These are phyloP conservation scores for Shiraia sp. DNA, from an alignment of 2,329 filamentous ascomycete species.

Conservation along the genomic window DNA sequence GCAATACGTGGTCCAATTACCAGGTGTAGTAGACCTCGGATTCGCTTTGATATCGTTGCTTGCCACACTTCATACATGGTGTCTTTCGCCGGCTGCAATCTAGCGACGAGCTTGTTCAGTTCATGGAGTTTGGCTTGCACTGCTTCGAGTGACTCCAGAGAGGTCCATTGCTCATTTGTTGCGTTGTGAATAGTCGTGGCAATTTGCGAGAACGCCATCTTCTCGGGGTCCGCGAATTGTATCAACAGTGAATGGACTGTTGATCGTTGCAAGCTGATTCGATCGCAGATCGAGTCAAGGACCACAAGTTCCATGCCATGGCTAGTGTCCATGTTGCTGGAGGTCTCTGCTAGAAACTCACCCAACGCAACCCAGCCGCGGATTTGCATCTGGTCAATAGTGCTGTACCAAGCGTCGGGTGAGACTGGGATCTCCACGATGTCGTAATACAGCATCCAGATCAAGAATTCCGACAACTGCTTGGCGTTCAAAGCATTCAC, in stretches of 20 bases:
- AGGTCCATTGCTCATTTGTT: background rate
- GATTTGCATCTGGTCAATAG: constrained; percentile 19
- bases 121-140: constrained; percentile 11
- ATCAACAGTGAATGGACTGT: constrained; percentile 13
- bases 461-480: constrained; percentile 24
- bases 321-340: background rate
- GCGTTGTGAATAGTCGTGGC: constrained; percentile 3
- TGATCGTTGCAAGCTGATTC: constrained; percentile 7
- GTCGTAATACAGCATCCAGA: constrained; percentile 30
- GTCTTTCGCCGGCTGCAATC: constrained; percentile 10
- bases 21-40: constrained; percentile 5
- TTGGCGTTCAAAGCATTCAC: constrained; percentile 14
- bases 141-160: constrained; percentile 9
- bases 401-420: constrained; percentile 18
- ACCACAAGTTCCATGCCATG: constrained; percentile 19
- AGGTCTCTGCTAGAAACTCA: constrained; percentile 4
- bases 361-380: constrained; percentile 28
- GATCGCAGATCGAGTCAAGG: constrained; percentile 22
- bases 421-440: constrained; percentile 21
- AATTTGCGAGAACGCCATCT: constrained; percentile 19
- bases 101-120: constrained; percentile 4
- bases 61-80: constrained; percentile 12
- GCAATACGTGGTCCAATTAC: constrained; percentile 13
- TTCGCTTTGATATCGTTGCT: constrained; percentile 4
- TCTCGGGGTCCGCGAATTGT: constrained; percentile 15